These are phyloP conservation scores for Yarrowia deformans DNA, from an alignment of 805 yeast species.

Conservation along the genomic window DNA sequence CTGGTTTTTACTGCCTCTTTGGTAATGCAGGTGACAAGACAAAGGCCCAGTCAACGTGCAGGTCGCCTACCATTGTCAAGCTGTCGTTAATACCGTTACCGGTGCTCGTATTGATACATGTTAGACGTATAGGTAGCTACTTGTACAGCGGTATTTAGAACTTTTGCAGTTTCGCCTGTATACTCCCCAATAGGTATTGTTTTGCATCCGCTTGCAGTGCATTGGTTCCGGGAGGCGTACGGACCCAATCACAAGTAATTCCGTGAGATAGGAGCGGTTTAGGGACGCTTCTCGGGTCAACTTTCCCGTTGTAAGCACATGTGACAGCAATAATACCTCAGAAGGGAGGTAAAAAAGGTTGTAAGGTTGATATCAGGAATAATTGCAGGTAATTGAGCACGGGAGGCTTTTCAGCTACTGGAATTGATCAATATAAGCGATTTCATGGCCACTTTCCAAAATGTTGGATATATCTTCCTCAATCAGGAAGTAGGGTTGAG, in stretches of 20 bases:
- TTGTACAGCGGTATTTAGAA: too few species aligned
- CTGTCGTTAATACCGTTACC: background rate
- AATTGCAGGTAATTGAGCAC: too few species aligned
- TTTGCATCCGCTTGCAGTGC: background rate
- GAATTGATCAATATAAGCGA: too few species aligned
- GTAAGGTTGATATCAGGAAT: too few species aligned
- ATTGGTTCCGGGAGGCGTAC: background rate
- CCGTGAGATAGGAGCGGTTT: background rate
- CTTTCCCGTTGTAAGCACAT: too few species aligned
- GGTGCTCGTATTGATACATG: background rate
- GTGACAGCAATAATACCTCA: too few species aligned
- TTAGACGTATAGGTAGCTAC: background rate
- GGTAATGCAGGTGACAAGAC: background rate
- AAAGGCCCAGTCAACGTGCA: background rate
- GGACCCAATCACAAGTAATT: background rate
- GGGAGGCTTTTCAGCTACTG: too few species aligned
- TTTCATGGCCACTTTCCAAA: too few species aligned
- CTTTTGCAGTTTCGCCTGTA: background rate
- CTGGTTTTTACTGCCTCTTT: background rate
- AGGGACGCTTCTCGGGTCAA: too few species aligned
- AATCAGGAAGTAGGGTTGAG: too few species aligned
- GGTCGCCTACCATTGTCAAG: background rate
- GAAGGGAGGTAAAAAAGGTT: too few species aligned
- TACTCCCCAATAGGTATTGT: background rate
- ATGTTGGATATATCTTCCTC: too few species aligned